Base-by-base conservation (phyloP, 352 stramenopile genomes). In the Phytopythium delawarense region DNA sequence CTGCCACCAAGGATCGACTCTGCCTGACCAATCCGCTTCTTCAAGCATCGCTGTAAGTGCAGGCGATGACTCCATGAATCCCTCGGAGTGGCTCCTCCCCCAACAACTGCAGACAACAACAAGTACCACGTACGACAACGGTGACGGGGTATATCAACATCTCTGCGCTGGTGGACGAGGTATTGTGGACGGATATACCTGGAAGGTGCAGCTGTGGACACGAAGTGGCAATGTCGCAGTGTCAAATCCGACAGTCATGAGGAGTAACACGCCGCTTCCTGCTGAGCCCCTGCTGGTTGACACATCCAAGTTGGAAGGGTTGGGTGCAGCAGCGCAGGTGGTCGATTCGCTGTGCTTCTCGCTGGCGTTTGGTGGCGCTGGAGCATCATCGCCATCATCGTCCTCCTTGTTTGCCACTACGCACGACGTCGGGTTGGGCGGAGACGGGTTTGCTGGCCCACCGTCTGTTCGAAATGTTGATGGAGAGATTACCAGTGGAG, bases 141-240 rank as follows among this genome's bases (percentile, higher is more conserved):
- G 46, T 3, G 46, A 57, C 11, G 51, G 28, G 2, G 51, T 46
- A 20, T 28, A 32, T 34, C 28, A 44, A n/a, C 51, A 57, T 21
- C 32, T 94, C 16, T 99, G 96, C 59, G 53, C 72, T 9, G 67
- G 87, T 62, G 94, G 94, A 21, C 84, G 87, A 32, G 84, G 79
- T n/a, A 74, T 77, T 58, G 87, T 81, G 4, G 84, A 84, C 23
- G 94, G 82, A 0, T 87, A 96, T 40, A 84, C 88, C 18, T 99
- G 94, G 93, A 96, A 94, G 37, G 50, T 99, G 16, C 92, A 93
- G 51, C 71, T 98, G 28, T 96, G 87, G 69, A 98, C 94, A 1
- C 67, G 79, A 9, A 59, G 73, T 11, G 94, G 91, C 37, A 98
- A 98, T 59, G 58, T 81, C 1, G 78, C 84, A 49, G 74, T 86